Evolutionary conservation across 345 rosid genomes (phyloP).

Genomic region (Gynandropsis gynandra): DNA sequence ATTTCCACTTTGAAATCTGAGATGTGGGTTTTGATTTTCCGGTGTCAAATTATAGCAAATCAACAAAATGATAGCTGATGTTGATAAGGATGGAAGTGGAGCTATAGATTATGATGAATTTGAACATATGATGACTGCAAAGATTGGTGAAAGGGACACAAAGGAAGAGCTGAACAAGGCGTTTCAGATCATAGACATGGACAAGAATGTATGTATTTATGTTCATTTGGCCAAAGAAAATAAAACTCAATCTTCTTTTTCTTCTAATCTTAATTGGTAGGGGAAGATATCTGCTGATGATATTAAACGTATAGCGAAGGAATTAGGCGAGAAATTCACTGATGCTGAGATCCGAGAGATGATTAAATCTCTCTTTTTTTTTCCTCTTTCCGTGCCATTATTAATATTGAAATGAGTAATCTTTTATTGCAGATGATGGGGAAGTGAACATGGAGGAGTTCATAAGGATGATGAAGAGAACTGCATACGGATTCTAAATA

Average conservation of each 20-base stretch:
- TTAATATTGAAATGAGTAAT: neutral
- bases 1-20: neutral
- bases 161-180: conserved; percentile 88
- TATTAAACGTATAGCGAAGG: conserved; percentile 63
- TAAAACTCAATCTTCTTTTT: neutral
- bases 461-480: conserved; percentile 67
- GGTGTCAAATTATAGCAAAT: conserved; percentile 49
- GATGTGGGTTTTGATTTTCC: neutral
- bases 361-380: conserved; percentile 42
- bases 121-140: conserved; percentile 90
- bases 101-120: conserved; percentile 95
- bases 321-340: conserved; percentile 73
- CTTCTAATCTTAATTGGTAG: conserved; percentile 25
- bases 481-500: conserved; percentile 43
- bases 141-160: conserved; percentile 90
- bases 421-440: conserved; percentile 50
- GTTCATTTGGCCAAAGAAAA: neutral
- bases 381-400: neutral
- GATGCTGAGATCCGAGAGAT: conserved; percentile 69
- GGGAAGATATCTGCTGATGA: conserved; percentile 73
- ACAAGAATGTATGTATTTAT: conserved; percentile 44
- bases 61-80: conserved; percentile 92
- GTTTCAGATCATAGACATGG: conserved; percentile 72
- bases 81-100: conserved; percentile 96
- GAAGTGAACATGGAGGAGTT: conserved; percentile 67